Conservation (phyloP, 768 basidiomycete genomes). For the Leucocoprinus sp. region DNA sequence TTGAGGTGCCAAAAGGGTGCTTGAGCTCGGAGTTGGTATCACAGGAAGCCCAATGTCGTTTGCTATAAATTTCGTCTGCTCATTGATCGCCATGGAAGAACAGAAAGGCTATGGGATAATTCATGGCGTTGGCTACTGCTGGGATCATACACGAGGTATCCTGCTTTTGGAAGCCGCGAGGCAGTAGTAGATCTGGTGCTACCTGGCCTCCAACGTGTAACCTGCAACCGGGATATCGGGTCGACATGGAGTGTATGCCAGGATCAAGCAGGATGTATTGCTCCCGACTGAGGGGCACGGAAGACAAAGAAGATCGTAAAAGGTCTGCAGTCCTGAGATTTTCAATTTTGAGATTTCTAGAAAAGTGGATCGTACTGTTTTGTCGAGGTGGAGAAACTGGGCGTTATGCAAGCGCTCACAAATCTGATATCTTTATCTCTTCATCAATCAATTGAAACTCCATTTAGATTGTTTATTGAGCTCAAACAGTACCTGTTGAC, state of each 20-base stretch:
- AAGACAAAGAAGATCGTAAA: slow-evolving; percentile 38
- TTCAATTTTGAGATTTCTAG: slow-evolving; percentile 9
- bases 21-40: slow-evolving; percentile 9
- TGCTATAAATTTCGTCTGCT: slow-evolving; percentile 10
- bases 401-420: no score
- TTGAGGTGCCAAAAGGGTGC: slow-evolving; percentile 14
- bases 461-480: slow-evolving; percentile 35
- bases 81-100: slow-evolving; percentile 7
- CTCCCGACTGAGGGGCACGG: slow-evolving; percentile 47
- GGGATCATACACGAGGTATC: slow-evolving; percentile 29
- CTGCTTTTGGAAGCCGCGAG: slow-evolving; percentile 51
- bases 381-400: slow-evolving; percentile 12
- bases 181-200: slow-evolving; percentile 41
- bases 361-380: slow-evolving; percentile 10
- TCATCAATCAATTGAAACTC: slow-evolving; percentile 17
- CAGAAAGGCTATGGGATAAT: slow-evolving; percentile 9
- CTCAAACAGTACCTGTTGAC: slow-evolving; percentile 26
- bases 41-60: slow-evolving; percentile 28
- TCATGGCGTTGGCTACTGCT: slow-evolving; percentile 26
- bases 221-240: slow-evolving; percentile 58
- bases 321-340: slow-evolving; percentile 15
- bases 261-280: slow-evolving; percentile 53
- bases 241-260: slow-evolving; percentile 63
- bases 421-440: no score
- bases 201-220: slow-evolving; percentile 50